Percentiles rank a stretch among this genome's conserved stretches.
Conservation (phyloP, 2,329 filamentous ascomycete genomes). For the Aspergillus unguis region DNA sequence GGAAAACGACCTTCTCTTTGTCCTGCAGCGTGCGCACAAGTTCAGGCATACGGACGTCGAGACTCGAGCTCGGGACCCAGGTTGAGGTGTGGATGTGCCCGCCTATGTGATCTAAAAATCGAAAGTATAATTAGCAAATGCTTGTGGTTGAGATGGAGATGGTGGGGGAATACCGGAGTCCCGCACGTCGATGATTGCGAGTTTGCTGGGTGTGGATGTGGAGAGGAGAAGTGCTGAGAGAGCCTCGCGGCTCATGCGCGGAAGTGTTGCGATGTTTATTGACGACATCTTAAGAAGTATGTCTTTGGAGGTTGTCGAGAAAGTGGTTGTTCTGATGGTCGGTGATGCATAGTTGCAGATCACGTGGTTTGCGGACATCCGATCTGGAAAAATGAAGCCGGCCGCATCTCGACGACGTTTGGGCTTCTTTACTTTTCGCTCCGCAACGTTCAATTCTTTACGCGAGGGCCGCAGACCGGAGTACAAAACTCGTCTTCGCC, state of each 20-base stretch:
- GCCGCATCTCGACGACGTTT: background rate
- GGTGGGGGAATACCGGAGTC: constrained; percentile 53
- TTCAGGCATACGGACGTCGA: constrained; percentile 75
- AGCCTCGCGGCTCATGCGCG: constrained; percentile 65
- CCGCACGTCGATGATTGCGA: constrained; percentile 84
- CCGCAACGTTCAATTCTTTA: background rate
- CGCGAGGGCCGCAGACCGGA: background rate
- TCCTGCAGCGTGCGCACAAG: constrained; percentile 73
- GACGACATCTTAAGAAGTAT: constrained; percentile 43
- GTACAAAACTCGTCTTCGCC: background rate
- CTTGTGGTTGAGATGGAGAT: background rate
- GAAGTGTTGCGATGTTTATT: constrained; percentile 60
- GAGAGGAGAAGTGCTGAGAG: constrained; percentile 64
- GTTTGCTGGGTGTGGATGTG: constrained; percentile 40
- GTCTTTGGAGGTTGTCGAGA: background rate
- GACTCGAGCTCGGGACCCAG: constrained; percentile 69
- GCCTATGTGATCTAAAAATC: constrained; percentile 70
- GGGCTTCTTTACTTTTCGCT: background rate
- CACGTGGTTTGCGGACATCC: constrained; percentile 17
- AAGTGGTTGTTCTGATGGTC: background rate
- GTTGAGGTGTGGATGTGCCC: constrained; percentile 78
- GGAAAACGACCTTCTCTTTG: constrained; percentile 85
- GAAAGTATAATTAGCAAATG: background rate
- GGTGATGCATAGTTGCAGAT: background rate
- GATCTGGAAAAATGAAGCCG: constrained; percentile 14